Percentiles rank a stretch among this genome's conserved stretches.
phyloP scores from a whole-genome alignment of 495 filamentous ascomycete species.

The Lasiosphaeriaceae sp. region DNA sequence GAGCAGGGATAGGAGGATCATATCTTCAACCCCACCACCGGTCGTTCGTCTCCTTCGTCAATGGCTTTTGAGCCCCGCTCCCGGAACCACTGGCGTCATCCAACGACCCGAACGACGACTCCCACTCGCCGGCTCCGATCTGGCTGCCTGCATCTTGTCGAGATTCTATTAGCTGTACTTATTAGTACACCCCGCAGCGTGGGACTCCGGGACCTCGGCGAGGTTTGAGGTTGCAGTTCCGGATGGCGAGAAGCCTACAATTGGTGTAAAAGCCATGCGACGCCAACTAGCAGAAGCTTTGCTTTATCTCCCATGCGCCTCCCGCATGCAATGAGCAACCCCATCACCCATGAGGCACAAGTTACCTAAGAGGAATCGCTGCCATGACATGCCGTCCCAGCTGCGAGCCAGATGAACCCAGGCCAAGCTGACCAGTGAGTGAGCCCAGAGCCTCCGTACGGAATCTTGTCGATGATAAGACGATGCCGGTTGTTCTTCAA shows the following conservation, averaged over 20 bases:
- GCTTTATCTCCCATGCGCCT: constrained; percentile 19
- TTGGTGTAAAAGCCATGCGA: constrained; percentile 1
- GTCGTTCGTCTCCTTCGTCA: background rate
- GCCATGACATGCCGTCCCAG: constrained; percentile 9
- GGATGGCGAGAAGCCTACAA: background rate
- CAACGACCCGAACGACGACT: constrained; percentile 7
- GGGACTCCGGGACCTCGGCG: constrained; percentile 5
- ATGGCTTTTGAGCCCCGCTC: constrained; percentile 9
- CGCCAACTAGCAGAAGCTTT: constrained; percentile 4
- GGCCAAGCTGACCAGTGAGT: constrained; percentile 1
- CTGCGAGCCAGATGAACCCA: background rate
- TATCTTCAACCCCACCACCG: constrained; percentile 17
- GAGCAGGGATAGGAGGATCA: too few relatives aligned
- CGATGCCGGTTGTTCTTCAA: background rate
- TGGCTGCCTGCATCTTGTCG: constrained; percentile 12
- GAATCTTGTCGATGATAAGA: background rate
- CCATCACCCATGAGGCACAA: background rate
- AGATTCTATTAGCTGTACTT: constrained; percentile 17
- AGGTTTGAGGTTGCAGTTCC: background rate
- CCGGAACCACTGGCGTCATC: constrained; percentile 8
- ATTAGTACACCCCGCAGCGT: constrained; percentile 13
- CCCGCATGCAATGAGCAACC: constrained; percentile 8
- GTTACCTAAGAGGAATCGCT: constrained; percentile 19
- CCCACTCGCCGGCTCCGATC: constrained; percentile 7
- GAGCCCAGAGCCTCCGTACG: background rate